These are phyloP conservation scores for Penicillium sp. DNA, from an alignment of 2,329 filamentous ascomycete species.

Conservation along the genomic window DNA sequence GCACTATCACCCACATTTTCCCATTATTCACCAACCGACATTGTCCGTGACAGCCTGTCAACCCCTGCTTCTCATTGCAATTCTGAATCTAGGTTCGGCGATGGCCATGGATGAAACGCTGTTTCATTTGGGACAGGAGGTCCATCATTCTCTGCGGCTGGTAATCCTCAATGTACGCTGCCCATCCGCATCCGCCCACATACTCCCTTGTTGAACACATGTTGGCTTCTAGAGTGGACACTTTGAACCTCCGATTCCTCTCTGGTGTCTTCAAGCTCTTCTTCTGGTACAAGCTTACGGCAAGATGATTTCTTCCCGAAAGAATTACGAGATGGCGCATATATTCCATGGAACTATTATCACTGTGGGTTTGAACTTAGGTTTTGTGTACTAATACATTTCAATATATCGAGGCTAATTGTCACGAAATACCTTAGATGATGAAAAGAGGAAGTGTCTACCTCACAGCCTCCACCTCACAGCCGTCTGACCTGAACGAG, in stretches of 20 bases:
- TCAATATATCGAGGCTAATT: no score
- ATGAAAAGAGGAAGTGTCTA: conserved; percentile 26
- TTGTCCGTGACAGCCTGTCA: conserved; percentile 18
- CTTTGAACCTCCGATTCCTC: conserved; percentile 30
- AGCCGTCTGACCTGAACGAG: neutral
- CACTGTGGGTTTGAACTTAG: no score
- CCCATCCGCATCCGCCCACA: no score
- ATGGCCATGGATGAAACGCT: conserved; percentile 23
- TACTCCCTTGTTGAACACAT: no score
- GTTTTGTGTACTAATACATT: no score
- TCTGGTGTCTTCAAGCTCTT: conserved; percentile 32
- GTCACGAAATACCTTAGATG: no score
- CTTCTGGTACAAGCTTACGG: conserved; percentile 29
- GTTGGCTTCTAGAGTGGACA: no score
- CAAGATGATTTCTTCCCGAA: conserved; percentile 26
- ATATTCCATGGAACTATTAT: conserved; percentile 33
- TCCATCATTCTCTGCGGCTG: conserved; percentile 28
- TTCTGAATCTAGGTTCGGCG: conserved; percentile 29
- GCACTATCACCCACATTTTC: conserved; percentile 33
- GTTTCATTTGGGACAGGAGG: conserved; percentile 20
- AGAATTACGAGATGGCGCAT: conserved; percentile 31
- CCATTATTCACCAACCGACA: conserved; percentile 27
- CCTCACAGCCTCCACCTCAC: neutral
- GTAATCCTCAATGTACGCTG: conserved; percentile 23
- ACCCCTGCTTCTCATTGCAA: conserved; percentile 28